Conservation (phyloP, 306 rosid species). For the Arachis stenosperma region DNA sequence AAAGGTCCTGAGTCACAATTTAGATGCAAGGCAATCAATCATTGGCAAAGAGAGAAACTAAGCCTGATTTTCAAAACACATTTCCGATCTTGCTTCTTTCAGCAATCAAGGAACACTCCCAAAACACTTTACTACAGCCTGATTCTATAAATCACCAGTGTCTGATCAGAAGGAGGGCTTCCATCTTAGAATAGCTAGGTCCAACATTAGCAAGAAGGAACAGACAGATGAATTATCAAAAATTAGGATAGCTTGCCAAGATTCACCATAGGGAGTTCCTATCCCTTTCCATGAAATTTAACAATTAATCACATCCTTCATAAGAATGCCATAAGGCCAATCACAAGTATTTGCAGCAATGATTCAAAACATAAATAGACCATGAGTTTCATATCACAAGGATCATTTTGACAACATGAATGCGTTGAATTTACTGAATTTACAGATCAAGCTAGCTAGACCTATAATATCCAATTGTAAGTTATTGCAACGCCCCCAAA, state of each 20-base stretch:
- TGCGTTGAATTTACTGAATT: slow-evolving; percentile 11
- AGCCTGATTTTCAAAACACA: background rate
- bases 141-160: background rate
- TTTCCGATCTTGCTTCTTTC: slow-evolving; percentile 1
- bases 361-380: slow-evolving; percentile 6
- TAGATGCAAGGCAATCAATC: slow-evolving; percentile 1
- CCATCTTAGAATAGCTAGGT: slow-evolving; percentile 5
- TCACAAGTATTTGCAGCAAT: slow-evolving; percentile 4
- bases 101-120: background rate
- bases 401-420: slow-evolving; percentile 9
- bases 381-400: slow-evolving; percentile 25
- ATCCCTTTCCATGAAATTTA: slow-evolving; percentile 18
- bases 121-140: slow-evolving; percentile 3
- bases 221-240: background rate
- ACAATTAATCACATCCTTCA: background rate
- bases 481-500: background rate
- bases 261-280: slow-evolving; percentile 4
- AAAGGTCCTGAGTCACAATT: background rate
- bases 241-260: slow-evolving; percentile 6
- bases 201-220: slow-evolving; percentile 7
- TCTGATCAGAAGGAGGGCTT: slow-evolving; percentile 10
- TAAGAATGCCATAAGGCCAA: slow-evolving; percentile 2
- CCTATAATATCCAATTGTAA: background rate
- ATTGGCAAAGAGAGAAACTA: slow-evolving; percentile 6
- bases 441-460: slow-evolving; percentile 5